Evolutionary conservation across 345 rosid species (phyloP).

Genomic region (Orychophragmus violaceus): DNA sequence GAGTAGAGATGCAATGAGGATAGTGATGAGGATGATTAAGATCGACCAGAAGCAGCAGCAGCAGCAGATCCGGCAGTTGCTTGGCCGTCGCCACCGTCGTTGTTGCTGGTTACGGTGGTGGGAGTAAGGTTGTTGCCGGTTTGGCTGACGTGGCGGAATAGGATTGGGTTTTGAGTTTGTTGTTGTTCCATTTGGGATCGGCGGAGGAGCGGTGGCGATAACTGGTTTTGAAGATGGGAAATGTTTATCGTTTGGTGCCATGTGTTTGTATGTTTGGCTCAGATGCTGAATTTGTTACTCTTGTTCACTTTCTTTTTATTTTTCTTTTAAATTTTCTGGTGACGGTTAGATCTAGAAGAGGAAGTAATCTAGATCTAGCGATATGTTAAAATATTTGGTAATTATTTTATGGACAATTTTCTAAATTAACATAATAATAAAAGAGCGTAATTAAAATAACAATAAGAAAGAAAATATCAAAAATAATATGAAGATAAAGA

Average conservation of each 20-base stretch:
- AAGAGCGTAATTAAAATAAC: too few species aligned
- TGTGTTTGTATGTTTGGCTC: not conserved
- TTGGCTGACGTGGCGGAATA: conserved; percentile 27
- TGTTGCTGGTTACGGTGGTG: conserved; percentile 35
- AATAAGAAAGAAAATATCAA: too few species aligned
- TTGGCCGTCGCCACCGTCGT: conserved; percentile 40
- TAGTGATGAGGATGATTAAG: conserved; percentile 43
- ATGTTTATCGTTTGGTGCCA: conserved; percentile 3
- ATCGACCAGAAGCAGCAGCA: conserved; percentile 75
- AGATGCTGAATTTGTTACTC: not conserved
- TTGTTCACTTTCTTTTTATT: not conserved
- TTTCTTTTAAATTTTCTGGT: not conserved
- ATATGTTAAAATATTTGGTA: not conserved
- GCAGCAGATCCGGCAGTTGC: conserved; percentile 56
- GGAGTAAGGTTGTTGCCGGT: conserved; percentile 40
- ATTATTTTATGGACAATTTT: not conserved
- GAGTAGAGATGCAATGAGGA: conserved; percentile 50
- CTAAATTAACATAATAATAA: too few species aligned
- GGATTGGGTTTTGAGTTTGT: conserved; percentile 26
- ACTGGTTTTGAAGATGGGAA: conserved; percentile 1
- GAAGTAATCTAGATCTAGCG: not conserved
- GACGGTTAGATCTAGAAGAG: not conserved
- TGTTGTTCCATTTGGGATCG: not conserved
- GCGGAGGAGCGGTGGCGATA: not conserved
- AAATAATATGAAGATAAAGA: too few species aligned